Evolutionary conservation across 371 early-diverging fungal species (phyloP).

Genomic region (Mucor indicus): DNA sequence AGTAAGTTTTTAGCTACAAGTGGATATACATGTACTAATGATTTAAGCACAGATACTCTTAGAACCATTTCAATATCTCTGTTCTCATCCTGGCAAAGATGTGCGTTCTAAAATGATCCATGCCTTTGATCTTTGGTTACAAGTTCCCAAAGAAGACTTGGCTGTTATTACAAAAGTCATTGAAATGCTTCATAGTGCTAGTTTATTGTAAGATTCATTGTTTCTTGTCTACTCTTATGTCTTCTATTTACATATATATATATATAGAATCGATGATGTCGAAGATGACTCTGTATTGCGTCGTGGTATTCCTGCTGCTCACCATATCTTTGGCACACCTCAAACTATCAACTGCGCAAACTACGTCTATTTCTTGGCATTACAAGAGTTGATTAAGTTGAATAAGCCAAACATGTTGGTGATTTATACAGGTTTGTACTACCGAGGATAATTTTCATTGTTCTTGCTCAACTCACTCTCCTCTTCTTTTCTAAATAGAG

Average conservation of each 20-base stretch:
- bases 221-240: background rate
- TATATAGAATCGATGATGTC: conserved; percentile 89
- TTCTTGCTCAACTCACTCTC: no score
- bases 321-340: conserved; percentile 91
- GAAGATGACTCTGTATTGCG: conserved; percentile 90
- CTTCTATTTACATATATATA: background rate
- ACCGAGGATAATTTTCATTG: no score
- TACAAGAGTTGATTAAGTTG: conserved; percentile 73
- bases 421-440: conserved; percentile 66
- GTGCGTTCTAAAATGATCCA: conserved; percentile 85
- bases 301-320: conserved; percentile 92
- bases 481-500: conserved; percentile 1
- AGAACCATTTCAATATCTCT: conserved; percentile 85
- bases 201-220: conserved; percentile 83
- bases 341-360: conserved; percentile 94
- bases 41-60: conserved; percentile 52
- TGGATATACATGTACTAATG: background rate
- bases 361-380: conserved; percentile 91
- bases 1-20: no score
- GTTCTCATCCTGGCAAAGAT: conserved; percentile 86
- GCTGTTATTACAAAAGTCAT: conserved; percentile 77
- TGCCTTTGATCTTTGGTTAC: conserved; percentile 89
- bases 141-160: conserved; percentile 70
- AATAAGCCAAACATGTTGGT: conserved; percentile 66
- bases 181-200: conserved; percentile 94